Base-by-base conservation (phyloP, 2,329 filamentous ascomycete species). In the Endoconidiophora polonica region DNA sequence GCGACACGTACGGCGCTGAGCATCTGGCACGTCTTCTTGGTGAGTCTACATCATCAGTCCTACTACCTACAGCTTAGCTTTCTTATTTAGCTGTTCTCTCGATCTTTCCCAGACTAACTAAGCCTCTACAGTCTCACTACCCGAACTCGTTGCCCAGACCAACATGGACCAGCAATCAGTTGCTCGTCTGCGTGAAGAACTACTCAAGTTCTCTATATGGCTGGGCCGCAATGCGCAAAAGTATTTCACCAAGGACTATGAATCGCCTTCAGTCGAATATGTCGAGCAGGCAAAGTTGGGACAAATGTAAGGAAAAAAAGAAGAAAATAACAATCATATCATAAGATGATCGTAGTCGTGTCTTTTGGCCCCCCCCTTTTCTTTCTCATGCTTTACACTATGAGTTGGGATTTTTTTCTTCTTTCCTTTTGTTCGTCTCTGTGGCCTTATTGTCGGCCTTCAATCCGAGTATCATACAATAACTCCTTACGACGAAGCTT, bases 101-200 rank as follows among this genome's bases (percentile, higher is more conserved):
- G 12, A 20, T 44, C n/a, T 7, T 50, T n/a, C 12, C 9, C 3
- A 7, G 12, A n/a, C 20, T 36, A 26, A 38, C 44, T 46, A 44
- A 47, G 20, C 37, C 23, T 38, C 23, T 51, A 5, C 57, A 94
- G 90, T 93, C 3, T 83, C 83, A 1, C 79, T 96, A 58, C 90
- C 91, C 0, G 91, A 98, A 61, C 78, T 96, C 39, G 80, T 96
- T 55, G 88, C 88, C 3, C 91, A 98, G 63, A 98, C 91, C 48
- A 96, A 96, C 66, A 94, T 98, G 87, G 91, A 96, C 60, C 73
- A 82, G 48, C 87, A 94, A 62, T 88, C 87, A 2, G 86, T 94
- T 40, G 83, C 81, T 55, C 83, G 87, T 44, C 76, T 96, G 23
- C 81, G 87, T 10, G 86, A 95, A 59, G 91, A 98, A 63, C 73